Conservation (phyloP, 2,329 filamentous ascomycete species). For the Colletotrichum gloeosporioides region DNA sequence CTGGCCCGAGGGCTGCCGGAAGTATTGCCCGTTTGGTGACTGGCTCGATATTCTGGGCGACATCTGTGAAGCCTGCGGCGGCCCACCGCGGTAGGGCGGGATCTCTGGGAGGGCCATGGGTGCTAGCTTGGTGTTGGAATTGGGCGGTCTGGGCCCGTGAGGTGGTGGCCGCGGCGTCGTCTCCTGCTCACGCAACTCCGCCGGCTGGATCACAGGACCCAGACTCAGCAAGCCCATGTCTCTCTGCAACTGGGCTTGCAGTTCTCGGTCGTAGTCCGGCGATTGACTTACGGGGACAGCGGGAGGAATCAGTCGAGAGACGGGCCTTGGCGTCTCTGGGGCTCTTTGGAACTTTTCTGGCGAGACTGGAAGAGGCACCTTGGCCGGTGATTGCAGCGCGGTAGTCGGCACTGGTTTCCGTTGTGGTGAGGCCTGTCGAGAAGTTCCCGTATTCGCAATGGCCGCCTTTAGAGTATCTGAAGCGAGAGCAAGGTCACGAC, state of each 20-base stretch:
- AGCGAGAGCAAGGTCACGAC: slow-evolving; percentile 41
- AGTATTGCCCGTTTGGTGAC: slow-evolving; percentile 24
- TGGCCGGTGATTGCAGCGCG: slow-evolving; percentile 57
- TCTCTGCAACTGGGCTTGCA: slow-evolving; percentile 68
- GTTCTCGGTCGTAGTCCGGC: slow-evolving; percentile 63
- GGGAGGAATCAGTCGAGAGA: slow-evolving; percentile 52
- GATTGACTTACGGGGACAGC: slow-evolving; percentile 51
- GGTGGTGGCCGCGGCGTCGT: slow-evolving; percentile 23
- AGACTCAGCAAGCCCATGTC: slow-evolving; percentile 66
- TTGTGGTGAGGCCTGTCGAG: slow-evolving; percentile 66
- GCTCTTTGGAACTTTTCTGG: slow-evolving; percentile 50
- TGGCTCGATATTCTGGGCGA: slow-evolving; percentile 28
- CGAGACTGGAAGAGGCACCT: slow-evolving; percentile 65
- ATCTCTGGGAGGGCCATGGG: slow-evolving; percentile 59
- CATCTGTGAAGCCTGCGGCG: slow-evolving; percentile 24
- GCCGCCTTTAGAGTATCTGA: slow-evolving; percentile 62
- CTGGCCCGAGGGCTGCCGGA: slow-evolving; percentile 20
- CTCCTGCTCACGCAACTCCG: background rate
- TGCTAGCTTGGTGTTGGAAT: slow-evolving; percentile 41
- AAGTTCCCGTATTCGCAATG: slow-evolving; percentile 48
- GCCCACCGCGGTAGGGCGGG: slow-evolving; percentile 54
- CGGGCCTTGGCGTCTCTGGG: slow-evolving; percentile 51
- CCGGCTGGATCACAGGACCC: slow-evolving; percentile 36
- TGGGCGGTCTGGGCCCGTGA: slow-evolving; percentile 37
- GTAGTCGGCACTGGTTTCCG: slow-evolving; percentile 54